Evolutionary conservation across 352 stramenopile species (phyloP).

Genomic region (Blastocystis sp.): DNA sequence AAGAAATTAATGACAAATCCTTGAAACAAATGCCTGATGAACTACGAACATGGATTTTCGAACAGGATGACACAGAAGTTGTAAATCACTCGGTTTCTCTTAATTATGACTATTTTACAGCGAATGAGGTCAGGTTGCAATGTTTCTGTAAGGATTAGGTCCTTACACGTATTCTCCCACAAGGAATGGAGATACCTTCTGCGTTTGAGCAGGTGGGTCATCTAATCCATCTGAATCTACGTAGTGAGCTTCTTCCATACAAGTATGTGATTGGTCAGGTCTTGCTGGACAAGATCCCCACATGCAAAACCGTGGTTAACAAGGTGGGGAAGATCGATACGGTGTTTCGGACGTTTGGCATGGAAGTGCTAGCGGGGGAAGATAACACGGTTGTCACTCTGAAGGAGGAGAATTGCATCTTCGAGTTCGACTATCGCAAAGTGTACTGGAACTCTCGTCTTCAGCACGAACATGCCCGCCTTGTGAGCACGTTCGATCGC

Average conservation of each 20-base stretch:
- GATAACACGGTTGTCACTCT: conserved; percentile 75
- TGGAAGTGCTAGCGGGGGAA: conserved; percentile 79
- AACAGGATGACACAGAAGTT: conserved; percentile 51
- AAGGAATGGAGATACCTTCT: conserved; percentile 79
- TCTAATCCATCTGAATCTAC: conserved; percentile 92
- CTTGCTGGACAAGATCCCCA: conserved; percentile 89
- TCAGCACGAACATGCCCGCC: conserved; percentile 77
- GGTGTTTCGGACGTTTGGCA: conserved; percentile 81
- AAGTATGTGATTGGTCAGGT: conserved; percentile 90
- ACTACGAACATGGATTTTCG: background rate
- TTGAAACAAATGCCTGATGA: background rate
- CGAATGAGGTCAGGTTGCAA: conserved; percentile 66
- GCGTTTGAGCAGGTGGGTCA: conserved; percentile 91
- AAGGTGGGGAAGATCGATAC: conserved; percentile 90
- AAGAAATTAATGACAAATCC: background rate
- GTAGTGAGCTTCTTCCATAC: conserved; percentile 85
- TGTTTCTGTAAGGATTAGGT: background rate
- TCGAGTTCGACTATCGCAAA: conserved; percentile 79
- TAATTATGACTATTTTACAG: conserved; percentile 68
- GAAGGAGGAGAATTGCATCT: conserved; percentile 76
- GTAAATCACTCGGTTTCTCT: conserved; percentile 33
- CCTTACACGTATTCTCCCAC: conserved; percentile 69
- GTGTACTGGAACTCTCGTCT: conserved; percentile 83
- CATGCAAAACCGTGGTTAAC: conserved; percentile 90
- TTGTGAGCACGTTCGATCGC: conserved; percentile 70